A percentile compares a stretch with the other conserved stretches of the same genome.
phyloP scores from a whole-genome alignment of 805 yeast genomes.

The Candida anglica region DNA sequence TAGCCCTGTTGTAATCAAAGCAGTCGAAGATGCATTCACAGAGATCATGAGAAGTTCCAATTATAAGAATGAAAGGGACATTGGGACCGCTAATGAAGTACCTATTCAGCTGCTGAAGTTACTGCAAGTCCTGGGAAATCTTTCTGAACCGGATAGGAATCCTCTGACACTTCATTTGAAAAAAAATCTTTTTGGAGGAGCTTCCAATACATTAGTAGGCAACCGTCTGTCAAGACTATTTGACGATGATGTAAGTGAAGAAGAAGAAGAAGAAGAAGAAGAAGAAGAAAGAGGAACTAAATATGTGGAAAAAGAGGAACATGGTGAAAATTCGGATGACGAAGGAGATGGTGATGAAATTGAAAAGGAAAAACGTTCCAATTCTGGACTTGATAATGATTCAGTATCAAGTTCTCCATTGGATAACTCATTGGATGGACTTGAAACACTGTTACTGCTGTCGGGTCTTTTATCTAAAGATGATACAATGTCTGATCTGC shows the following conservation, averaged over 20 bases:
- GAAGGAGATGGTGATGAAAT: neutral
- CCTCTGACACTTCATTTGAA: slow-evolving; percentile 7
- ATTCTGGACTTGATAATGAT: slow-evolving; percentile 27
- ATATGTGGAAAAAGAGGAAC: neutral
- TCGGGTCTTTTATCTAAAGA: no score
- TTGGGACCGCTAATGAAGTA: no score
- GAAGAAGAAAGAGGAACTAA: neutral
- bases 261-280: slow-evolving; percentile 3
- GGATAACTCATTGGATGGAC: slow-evolving; percentile 11
- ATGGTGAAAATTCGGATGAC: no score
- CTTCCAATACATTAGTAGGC: slow-evolving; percentile 29
- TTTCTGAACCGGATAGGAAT: no score
- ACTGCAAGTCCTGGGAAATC: no score
- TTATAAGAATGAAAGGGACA: slow-evolving; percentile 3
- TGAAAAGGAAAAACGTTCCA: no score
- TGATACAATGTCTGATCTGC: slow-evolving; percentile 14
- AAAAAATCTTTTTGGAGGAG: slow-evolving; percentile 19
- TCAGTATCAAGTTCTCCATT: slow-evolving; percentile 14
- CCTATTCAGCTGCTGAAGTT: no score
- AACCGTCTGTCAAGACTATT: slow-evolving; percentile 30
- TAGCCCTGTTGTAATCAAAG: slow-evolving; percentile 47
- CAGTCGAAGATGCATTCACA: slow-evolving; percentile 65
- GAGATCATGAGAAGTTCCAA: slow-evolving; percentile 43
- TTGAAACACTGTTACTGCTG: no score
- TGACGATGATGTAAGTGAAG: slow-evolving; percentile 31